A percentile compares a stretch with the other conserved stretches of the same genome.
Evolutionary conservation across 805 yeast genomes (phyloP).

Genomic region (Candida palmyrensis): DNA sequence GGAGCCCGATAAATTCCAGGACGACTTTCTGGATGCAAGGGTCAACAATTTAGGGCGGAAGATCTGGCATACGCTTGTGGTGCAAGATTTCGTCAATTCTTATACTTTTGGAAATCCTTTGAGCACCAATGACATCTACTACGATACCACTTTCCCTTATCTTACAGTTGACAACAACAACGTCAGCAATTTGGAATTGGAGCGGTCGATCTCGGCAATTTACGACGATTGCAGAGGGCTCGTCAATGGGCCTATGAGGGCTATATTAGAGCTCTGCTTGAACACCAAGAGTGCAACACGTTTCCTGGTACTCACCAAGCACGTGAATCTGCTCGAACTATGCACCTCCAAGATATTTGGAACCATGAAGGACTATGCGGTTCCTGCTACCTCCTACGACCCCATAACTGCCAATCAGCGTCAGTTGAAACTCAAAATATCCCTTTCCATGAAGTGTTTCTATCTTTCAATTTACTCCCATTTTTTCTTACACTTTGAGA

Average conservation of each 20-base stretch:
- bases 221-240: constrained; percentile 19
- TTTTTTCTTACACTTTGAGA: constrained; percentile 31
- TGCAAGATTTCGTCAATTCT: constrained; percentile 36
- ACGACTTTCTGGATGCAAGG: constrained; percentile 15
- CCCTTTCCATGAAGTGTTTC: constrained; percentile 19
- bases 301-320: constrained; percentile 24
- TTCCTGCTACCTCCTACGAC: constrained; percentile 4
- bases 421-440: constrained; percentile 9
- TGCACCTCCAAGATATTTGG: constrained; percentile 21
- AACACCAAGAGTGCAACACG: constrained; percentile 30
- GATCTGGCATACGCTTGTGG: constrained; percentile 46
- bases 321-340: constrained; percentile 27
- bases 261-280: constrained; percentile 28
- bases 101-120: constrained; percentile 42
- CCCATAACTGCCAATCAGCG: constrained; percentile 2
- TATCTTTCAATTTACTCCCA: constrained; percentile 31
- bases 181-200: constrained; percentile 29
- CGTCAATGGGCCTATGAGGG: constrained; percentile 23
- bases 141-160: constrained; percentile 45
- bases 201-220: constrained; percentile 28
- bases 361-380: constrained; percentile 6
- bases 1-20: constrained; percentile 38
- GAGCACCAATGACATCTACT: constrained; percentile 30
- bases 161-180: constrained; percentile 25
- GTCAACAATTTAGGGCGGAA: constrained; percentile 48